phyloP scores from a whole-genome alignment of 139 green algal genomes.

The Haematococcus lacustris region DNA sequence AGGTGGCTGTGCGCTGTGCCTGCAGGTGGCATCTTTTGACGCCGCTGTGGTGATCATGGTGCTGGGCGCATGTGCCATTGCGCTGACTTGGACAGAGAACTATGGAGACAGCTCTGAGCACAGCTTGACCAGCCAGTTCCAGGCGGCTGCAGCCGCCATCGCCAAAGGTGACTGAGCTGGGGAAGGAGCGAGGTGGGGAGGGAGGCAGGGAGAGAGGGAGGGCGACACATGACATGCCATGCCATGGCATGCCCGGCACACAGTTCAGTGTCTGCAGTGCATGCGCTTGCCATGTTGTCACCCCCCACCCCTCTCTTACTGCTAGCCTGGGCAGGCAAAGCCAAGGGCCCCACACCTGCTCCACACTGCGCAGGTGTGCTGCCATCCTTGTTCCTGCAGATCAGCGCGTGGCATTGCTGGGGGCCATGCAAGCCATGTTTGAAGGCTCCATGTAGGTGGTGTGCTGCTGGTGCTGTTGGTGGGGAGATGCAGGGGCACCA shows the following conservation, averaged over 20 bases:
- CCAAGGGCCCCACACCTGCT: too few relatives aligned
- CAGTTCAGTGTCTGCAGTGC: neutral
- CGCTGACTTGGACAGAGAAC: constrained; percentile 84
- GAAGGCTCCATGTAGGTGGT: constrained; percentile 97
- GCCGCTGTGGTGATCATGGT: constrained; percentile 69
- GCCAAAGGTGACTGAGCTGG: neutral
- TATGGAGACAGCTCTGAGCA: constrained; percentile 45
- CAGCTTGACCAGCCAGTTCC: neutral
- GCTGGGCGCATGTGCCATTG: constrained; percentile 69
- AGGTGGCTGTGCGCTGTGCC: too few relatives aligned
- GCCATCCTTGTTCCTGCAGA: constrained; percentile 18
- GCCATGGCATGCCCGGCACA: neutral
- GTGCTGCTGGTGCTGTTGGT: too few relatives aligned
- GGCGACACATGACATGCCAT: neutral
- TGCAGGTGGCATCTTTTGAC: constrained; percentile 87
- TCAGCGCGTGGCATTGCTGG: constrained; percentile 66
- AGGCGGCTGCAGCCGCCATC: neutral
- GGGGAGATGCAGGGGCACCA: too few relatives aligned
- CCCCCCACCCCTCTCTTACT: neutral
- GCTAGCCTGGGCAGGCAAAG: neutral
- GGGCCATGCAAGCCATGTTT: constrained; percentile 89
- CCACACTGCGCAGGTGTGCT: too few relatives aligned
- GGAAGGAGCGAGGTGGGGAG: neutral
- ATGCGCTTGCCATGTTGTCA: neutral
- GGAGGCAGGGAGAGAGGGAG: neutral